Evolutionary conservation across 352 stramenopile species (phyloP).

Genomic region (Paralagenidium karlingii): DNA sequence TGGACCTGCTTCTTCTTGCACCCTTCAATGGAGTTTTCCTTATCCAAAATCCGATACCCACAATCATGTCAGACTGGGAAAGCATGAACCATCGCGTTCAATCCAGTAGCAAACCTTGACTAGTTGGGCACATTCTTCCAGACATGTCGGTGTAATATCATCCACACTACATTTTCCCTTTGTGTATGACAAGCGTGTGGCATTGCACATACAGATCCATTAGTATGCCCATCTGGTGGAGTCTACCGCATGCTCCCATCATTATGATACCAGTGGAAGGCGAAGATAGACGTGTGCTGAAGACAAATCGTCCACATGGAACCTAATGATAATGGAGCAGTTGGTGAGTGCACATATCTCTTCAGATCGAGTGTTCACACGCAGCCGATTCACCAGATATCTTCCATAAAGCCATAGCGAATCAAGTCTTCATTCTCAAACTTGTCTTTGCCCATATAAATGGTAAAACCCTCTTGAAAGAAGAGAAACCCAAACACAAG

Average conservation of each 20-base stretch:
- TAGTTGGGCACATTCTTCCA: constrained; percentile 86
- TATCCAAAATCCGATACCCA: not conserved
- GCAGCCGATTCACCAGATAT: constrained; percentile 82
- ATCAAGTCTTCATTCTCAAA: constrained; percentile 99
- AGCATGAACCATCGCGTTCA: not conserved
- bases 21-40: constrained; percentile 91
- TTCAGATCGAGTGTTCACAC: not conserved
- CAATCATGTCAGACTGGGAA: not conserved
- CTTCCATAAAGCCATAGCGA: constrained; percentile 91
- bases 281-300: constrained; percentile 98
- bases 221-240: too few species aligned
- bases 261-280: constrained; percentile 58
- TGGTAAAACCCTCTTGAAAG: constrained; percentile 73
- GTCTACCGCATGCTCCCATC: too few species aligned
- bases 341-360: too few species aligned
- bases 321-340: too few species aligned
- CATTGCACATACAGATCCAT: too few species aligned
- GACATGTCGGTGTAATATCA: constrained; percentile 58
- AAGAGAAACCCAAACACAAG: not conserved
- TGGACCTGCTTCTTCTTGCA: constrained; percentile 86
- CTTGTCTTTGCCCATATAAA: constrained; percentile 99
- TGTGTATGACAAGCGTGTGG: too few species aligned
- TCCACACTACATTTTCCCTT: constrained; percentile 62
- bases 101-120: constrained; percentile 68
- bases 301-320: constrained; percentile 97